These are phyloP conservation scores for Buddleja alternifolia DNA, from an alignment of 257 asterid species.

Conservation along the genomic window DNA sequence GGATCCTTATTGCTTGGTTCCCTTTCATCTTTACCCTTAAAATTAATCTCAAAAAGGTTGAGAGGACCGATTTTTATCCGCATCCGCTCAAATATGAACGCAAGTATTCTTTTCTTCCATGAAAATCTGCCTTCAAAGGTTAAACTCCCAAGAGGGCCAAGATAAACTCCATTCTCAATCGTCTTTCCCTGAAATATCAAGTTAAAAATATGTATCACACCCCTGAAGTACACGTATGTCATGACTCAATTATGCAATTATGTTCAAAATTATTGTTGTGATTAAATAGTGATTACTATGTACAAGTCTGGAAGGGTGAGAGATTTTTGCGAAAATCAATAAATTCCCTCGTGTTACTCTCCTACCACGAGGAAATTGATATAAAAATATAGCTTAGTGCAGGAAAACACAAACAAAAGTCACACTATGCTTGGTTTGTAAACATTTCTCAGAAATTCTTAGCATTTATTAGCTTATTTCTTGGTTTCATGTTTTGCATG, in stretches of 20 bases:
- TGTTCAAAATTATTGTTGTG: not conserved
- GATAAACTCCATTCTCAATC: conserved; percentile 94
- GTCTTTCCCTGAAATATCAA: conserved; percentile 61
- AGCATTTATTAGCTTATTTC: too few relatives aligned
- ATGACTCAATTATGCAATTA: not conserved
- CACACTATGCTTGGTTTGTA: too few relatives aligned
- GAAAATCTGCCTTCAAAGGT: conserved; percentile 86
- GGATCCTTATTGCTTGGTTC: conserved; percentile 84
- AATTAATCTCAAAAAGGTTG: conserved; percentile 63
- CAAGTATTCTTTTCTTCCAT: conserved; percentile 82
- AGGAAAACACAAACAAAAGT: not conserved
- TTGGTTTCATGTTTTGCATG: too few relatives aligned
- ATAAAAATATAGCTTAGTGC: not conserved
- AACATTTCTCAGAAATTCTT: too few relatives aligned
- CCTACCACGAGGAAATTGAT: not conserved
- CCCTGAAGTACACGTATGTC: not conserved
- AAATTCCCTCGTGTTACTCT: not conserved
- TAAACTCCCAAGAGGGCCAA: conserved; percentile 73
- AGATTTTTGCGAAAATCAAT: not conserved
- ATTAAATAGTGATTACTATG: not conserved
- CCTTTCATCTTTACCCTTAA: conserved; percentile 70
- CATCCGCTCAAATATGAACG: conserved; percentile 72
- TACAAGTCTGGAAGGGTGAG: not conserved
- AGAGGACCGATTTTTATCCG: conserved; percentile 81
- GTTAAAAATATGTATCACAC: conserved; percentile 2